These are phyloP conservation scores for Geotrichum cucujoidarum DNA, from an alignment of 1,139 yeast genomes.

Conservation along the genomic window DNA sequence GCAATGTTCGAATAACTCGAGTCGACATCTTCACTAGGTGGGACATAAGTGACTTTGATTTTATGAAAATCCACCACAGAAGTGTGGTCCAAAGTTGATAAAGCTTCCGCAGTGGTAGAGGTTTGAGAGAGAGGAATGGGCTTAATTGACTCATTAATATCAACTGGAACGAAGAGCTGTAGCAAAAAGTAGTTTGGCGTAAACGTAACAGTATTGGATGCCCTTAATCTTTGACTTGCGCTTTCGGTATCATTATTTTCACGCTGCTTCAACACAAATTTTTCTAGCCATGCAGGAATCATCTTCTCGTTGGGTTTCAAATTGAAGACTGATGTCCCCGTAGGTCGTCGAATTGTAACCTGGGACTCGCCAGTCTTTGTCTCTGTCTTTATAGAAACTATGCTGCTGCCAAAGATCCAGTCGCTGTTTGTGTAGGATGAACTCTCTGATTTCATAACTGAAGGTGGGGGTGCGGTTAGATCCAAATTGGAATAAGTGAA, in stretches of 20 bases:
- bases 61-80: constrained; percentile 79
- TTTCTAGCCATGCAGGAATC: constrained; percentile 37
- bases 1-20: constrained; percentile 58
- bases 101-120: constrained; percentile 50
- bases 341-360: constrained; percentile 59
- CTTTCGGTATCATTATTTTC: background rate
- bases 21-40: constrained; percentile 59
- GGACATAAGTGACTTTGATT: constrained; percentile 74
- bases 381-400: constrained; percentile 56
- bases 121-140: constrained; percentile 48
- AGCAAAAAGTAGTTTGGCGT: constrained; percentile 43
- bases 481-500: constrained; percentile 66
- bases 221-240: constrained; percentile 6
- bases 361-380: constrained; percentile 49
- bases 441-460: constrained; percentile 20
- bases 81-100: constrained; percentile 64
- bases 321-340: constrained; percentile 53
- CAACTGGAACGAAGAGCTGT: constrained; percentile 40
- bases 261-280: constrained; percentile 13
- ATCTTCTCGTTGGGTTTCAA: constrained; percentile 44
- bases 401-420: constrained; percentile 61
- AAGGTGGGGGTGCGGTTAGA: constrained; percentile 39
- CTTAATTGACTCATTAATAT: constrained; percentile 23
- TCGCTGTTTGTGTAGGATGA: constrained; percentile 33
- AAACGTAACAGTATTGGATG: constrained; percentile 10